phyloP scores from a whole-genome alignment of 139 green algal genomes.

The Bryopsis sp. region DNA sequence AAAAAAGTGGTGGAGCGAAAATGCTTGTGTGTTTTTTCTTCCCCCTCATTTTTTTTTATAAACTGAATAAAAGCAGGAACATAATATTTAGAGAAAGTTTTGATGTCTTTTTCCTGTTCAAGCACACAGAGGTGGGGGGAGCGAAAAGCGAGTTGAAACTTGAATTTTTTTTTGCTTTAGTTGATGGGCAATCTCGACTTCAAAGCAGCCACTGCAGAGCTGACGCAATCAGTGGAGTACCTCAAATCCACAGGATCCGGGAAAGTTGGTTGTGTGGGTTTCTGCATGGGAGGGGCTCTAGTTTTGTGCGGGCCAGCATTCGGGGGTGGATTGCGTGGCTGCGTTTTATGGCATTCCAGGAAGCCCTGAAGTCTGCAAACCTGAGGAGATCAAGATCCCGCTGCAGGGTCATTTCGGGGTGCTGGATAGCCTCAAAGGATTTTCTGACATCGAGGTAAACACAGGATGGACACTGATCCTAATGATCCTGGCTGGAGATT shows the following conservation, averaged over 20 bases:
- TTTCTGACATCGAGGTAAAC: conserved; percentile 5
- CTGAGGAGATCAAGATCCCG: not conserved
- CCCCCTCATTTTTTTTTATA: too few relatives aligned
- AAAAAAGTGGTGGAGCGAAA: too few relatives aligned
- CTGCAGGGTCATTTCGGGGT: conserved; percentile 25
- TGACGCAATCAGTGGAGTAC: conserved; percentile 42
- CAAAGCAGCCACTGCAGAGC: conserved; percentile 34
- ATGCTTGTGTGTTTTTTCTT: too few relatives aligned
- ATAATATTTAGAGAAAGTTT: too few relatives aligned
- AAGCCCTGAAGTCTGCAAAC: not conserved
- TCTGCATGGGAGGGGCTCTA: conserved; percentile 27
- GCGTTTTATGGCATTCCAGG: conserved; percentile 13
- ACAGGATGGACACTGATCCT: too few relatives aligned
- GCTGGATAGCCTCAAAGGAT: conserved; percentile 3
- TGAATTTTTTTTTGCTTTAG: conserved; percentile 10
- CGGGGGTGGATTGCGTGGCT: conserved; percentile 7
- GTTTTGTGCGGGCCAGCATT: conserved; percentile 16
- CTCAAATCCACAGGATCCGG: conserved; percentile 31
- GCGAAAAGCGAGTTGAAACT: too few relatives aligned
- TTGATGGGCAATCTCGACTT: conserved; percentile 49
- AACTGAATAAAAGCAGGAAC: too few relatives aligned
- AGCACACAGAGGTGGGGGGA: too few relatives aligned
- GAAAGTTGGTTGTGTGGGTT: conserved; percentile 17
- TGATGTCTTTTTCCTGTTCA: too few relatives aligned
- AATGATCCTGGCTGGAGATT: too few relatives aligned